Conservation (phyloP, 169 alveolate species). For the Plasmodium knowlesi region DNA sequence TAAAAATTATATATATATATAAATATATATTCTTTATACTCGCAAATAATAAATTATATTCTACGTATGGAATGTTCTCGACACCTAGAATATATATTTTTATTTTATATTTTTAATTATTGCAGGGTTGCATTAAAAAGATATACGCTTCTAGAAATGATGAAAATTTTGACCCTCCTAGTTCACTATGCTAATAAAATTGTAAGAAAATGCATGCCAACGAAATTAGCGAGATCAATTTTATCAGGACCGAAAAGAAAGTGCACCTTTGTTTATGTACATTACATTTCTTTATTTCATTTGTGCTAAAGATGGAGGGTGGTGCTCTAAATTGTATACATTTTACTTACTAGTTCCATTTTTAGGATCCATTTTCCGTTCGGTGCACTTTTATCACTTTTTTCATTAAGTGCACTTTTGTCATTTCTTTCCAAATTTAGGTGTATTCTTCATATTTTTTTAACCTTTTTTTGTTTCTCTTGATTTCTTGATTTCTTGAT, state of each 20-base stretch:
- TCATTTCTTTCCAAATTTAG: background rate
- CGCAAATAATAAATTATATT: background rate
- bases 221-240: background rate
- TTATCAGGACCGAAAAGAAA: background rate
- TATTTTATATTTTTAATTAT: conserved; percentile 5
- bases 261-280: background rate
- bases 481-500: background rate
- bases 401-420: background rate
- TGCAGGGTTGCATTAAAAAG: conserved; percentile 57
- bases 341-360: background rate
- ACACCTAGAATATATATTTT: background rate
- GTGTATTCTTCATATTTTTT: background rate
- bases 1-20: too few species aligned
- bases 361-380: background rate
- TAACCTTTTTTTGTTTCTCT: background rate
- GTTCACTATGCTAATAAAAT: conserved; percentile 53
- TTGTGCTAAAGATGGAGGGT: background rate
- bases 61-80: background rate
- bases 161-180: conserved; percentile 39
- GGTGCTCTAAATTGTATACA: background rate
- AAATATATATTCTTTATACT: background rate
- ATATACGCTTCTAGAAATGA: conserved; percentile 54
- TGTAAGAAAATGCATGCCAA: conserved; percentile 9
- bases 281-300: background rate
- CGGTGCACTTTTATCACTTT: background rate